Evolutionary conservation across 345 rosid genomes (phyloP), one percentile per base, ranked within the genome.

Genomic region (Isatis tinctoria): DNA sequence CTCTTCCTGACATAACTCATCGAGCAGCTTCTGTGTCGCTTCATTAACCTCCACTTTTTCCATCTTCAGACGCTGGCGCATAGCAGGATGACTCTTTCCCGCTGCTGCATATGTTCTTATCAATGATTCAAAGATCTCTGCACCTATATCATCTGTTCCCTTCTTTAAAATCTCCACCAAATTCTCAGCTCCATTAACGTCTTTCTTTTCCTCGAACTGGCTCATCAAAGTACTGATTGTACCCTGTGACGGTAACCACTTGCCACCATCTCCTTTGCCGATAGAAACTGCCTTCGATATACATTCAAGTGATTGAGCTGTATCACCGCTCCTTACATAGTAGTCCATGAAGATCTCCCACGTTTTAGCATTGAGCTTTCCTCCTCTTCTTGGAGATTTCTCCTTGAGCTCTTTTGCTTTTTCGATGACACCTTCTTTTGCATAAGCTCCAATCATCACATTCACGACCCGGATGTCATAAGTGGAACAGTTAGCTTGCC

Each of bases 61-160:
- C 96, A 90, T 92, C 91, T 90, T 92, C 80, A 92, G 40, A 12
- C 89, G 81, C 10, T 82, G 82, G 13, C 60, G 85, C 91, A 95
- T 80, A 8, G 67, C 49, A 27, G 85, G 87, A 72, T 83, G 88
- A 52, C 82, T 89, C 85, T 85, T 86, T 75, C 92, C 90, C 13
- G 90, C 91, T 57, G 88, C 96, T 24, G 92, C 92, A 58, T 95
- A 95, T 66, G 96, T 92, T 81, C 98, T 85, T 51, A 95, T 87
- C 85, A 95, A 66, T 40, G 91, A 65, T 65, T 92, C 99, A 48
- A 85, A 92, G 54, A 89, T 87, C 35, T 87, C 87, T 27, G 56
- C 81, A 3, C 90, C 93, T 11, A 95, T 65, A 40, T 65, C 57
- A 48, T 90, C 91, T 1, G 72, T 83, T 60, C 82, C 85, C 83